Evolutionary conservation across 805 yeast genomes (phyloP).

Genomic region (Blastobotrys terrestris): DNA sequence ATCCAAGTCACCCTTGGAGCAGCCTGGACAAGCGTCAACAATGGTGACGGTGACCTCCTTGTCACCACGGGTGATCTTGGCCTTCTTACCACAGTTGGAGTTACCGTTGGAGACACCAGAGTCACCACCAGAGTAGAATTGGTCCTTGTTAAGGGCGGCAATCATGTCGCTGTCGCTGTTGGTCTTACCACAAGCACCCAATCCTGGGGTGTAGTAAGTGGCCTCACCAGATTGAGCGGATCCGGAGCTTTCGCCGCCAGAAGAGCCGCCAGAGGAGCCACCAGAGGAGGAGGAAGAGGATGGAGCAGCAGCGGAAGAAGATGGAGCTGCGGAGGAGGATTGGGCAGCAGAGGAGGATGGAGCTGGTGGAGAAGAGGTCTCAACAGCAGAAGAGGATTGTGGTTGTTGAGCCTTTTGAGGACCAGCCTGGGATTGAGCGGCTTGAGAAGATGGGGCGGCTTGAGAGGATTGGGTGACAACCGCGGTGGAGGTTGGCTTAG

Average conservation of each 20-base stretch:
- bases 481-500: slow-evolving; percentile 8
- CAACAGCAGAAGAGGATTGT: slow-evolving; percentile 10
- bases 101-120: slow-evolving; percentile 36
- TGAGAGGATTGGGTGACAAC: slow-evolving; percentile 9
- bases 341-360: slow-evolving; percentile 10
- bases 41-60: slow-evolving; percentile 52
- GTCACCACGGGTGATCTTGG: slow-evolving; percentile 41
- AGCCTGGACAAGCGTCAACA: slow-evolving; percentile 53
- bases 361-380: slow-evolving; percentile 8
- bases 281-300: slow-evolving; percentile 13
- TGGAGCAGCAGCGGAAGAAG: slow-evolving; percentile 15
- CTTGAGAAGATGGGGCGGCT: slow-evolving; percentile 9
- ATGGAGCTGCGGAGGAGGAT: slow-evolving; percentile 7
- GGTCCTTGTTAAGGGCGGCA: slow-evolving; percentile 43
- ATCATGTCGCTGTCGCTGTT: slow-evolving; percentile 43
- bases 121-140: slow-evolving; percentile 40
- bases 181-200: slow-evolving; percentile 52
- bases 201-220: slow-evolving; percentile 22
- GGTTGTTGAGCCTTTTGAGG: slow-evolving; percentile 1
- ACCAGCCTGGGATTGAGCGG: slow-evolving; percentile 10
- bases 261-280: slow-evolving; percentile 14
- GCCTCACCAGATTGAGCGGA: slow-evolving; percentile 23
- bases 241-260: slow-evolving; percentile 18
- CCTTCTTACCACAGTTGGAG: slow-evolving; percentile 47
- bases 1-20: slow-evolving; percentile 46